These are phyloP conservation scores for Colletotrichum sp. DNA, from an alignment of 2,329 filamentous ascomycete genomes.

Conservation along the genomic window DNA sequence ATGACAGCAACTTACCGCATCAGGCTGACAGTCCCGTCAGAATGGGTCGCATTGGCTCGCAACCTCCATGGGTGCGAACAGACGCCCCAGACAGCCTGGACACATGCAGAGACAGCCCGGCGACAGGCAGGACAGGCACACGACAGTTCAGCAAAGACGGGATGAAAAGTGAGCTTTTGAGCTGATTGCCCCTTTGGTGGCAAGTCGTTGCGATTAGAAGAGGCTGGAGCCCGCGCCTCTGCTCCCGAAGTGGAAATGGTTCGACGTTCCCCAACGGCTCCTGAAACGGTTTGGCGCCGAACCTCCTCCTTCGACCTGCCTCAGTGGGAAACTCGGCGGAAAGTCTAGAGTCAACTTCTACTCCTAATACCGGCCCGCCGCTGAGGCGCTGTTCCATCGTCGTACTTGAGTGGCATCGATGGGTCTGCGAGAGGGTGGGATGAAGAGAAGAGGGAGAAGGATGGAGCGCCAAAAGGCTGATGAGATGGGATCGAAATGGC, in stretches of 20 bases:
- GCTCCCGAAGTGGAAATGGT: not conserved
- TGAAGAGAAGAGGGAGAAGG: not conserved
- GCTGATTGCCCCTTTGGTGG: not conserved
- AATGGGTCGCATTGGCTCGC: not conserved
- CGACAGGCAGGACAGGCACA: not conserved
- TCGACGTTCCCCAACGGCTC: conserved; percentile 1
- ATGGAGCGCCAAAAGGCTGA: not conserved
- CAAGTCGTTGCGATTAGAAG: not conserved
- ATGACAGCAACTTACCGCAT: not conserved
- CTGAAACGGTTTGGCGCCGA: conserved; percentile 3
- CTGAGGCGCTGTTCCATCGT: not conserved
- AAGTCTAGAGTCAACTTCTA: not conserved
- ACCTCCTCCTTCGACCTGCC: not conserved
- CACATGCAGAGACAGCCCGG: not conserved
- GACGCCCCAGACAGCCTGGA: not conserved
- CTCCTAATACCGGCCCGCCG: not conserved
- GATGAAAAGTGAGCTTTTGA: not conserved
- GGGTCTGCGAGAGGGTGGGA: not conserved
- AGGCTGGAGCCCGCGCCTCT: not conserved
- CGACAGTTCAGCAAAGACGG: not conserved
- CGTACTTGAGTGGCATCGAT: not conserved
- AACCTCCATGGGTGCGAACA: not conserved
- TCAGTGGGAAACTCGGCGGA: not conserved
- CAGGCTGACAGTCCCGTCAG: not conserved
- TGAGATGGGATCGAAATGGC: not conserved